Percentiles rank a stretch among this genome's conserved stretches.
Conservation (phyloP, 2,329 filamentous ascomycete species). For the Annulohypoxylon truncatum region DNA sequence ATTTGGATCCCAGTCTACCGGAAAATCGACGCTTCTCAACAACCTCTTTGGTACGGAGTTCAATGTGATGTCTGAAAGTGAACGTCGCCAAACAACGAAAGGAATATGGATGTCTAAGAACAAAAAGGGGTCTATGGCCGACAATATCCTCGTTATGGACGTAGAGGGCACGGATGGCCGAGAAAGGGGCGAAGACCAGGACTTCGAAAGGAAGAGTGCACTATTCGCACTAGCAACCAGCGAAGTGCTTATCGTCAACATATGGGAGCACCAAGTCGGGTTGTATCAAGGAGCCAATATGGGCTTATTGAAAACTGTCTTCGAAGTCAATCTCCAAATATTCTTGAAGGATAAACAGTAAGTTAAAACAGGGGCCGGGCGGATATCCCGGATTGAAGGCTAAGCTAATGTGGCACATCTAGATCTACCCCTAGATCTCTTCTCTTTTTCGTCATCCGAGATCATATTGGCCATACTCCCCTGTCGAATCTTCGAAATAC, state of each 20-base stretch:
- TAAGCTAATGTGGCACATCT: slow-evolving; percentile 35
- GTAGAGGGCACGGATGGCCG: slow-evolving; percentile 97
- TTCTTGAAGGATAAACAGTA: slow-evolving; percentile 96
- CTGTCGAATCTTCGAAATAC: slow-evolving; percentile 91
- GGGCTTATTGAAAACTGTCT: slow-evolving; percentile 97
- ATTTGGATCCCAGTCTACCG: slow-evolving; percentile 98
- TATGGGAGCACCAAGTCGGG: slow-evolving; percentile 99
- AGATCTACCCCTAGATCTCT: slow-evolving; percentile 90
- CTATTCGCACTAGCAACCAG: slow-evolving; percentile 97
- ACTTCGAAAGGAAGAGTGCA: slow-evolving; percentile 98
- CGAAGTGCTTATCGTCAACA: slow-evolving; percentile 97
- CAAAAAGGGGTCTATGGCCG: slow-evolving; percentile 84
- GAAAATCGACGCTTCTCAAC: slow-evolving; percentile 97
- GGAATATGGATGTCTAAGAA: slow-evolving; percentile 99
- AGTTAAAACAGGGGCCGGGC: slow-evolving; percentile 50
- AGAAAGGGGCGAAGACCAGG: slow-evolving; percentile 96
- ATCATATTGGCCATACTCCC: slow-evolving; percentile 93
- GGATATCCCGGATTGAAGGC: neutral
- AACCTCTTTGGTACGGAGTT: slow-evolving; percentile 95
- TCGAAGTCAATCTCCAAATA: slow-evolving; percentile 96
- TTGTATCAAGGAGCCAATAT: slow-evolving; percentile 99
- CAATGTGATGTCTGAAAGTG: slow-evolving; percentile 96
- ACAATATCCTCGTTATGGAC: slow-evolving; percentile 99
- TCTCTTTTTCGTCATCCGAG: slow-evolving; percentile 98
- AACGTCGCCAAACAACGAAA: slow-evolving; percentile 96